Conservation (phyloP, 305 asterid genomes). For the Solanum hybrid region DNA sequence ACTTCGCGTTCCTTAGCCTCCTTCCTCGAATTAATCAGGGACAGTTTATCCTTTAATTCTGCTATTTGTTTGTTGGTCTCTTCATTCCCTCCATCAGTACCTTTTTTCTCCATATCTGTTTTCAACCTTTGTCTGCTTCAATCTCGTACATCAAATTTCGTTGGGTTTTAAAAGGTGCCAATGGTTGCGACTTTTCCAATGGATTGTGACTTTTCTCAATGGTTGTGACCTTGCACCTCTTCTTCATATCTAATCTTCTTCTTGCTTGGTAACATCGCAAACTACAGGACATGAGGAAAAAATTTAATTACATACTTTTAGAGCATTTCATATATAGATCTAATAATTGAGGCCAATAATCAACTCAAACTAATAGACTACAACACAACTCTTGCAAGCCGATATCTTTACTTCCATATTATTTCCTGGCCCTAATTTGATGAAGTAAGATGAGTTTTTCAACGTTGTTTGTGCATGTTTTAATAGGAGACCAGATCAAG, state of each 20-base stretch:
- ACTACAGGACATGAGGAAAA: constrained; percentile 26
- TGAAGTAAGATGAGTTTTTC: too few relatives aligned
- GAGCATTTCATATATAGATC: background rate
- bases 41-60: constrained; percentile 34
- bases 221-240: background rate
- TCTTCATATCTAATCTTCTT: background rate
- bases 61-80: constrained; percentile 30
- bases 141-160: constrained; percentile 33
- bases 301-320: background rate
- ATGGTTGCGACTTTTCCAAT: background rate
- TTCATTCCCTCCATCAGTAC: constrained; percentile 27
- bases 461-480: too few relatives aligned
- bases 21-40: constrained; percentile 16
- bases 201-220: background rate
- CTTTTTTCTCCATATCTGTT: constrained; percentile 16
- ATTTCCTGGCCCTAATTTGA: too few relatives aligned
- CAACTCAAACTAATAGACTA: background rate
- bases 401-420: background rate
- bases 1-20: constrained; percentile 27
- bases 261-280: constrained; percentile 41
- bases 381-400: background rate
- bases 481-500: background rate
- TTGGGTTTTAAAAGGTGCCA: background rate
- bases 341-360: background rate
- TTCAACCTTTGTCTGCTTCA: constrained; percentile 28